Conservation (phyloP, 2,329 filamentous ascomycete species). For the Metarhizium brunneum region DNA sequence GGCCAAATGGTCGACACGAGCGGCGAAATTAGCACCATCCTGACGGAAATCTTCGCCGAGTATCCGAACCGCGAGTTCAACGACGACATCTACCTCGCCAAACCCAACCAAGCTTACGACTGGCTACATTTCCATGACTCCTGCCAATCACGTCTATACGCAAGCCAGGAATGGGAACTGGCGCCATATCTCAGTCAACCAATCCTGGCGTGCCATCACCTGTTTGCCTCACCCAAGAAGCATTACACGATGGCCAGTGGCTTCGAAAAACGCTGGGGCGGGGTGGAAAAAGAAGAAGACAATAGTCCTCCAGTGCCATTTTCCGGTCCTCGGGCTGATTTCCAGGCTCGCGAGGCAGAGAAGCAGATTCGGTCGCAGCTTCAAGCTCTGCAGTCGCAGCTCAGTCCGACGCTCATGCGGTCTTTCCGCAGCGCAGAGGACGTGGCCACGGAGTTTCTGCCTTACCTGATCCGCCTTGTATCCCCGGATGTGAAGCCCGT, state of each 20-base stretch:
- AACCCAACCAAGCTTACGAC: slow-evolving; percentile 80
- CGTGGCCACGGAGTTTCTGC: slow-evolving; percentile 73
- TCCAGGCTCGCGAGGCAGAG: slow-evolving; percentile 66
- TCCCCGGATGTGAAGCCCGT: slow-evolving; percentile 88
- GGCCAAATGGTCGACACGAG: slow-evolving; percentile 70
- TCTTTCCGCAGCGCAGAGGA: slow-evolving; percentile 72
- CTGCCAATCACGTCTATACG: slow-evolving; percentile 68
- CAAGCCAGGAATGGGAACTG: slow-evolving; percentile 89
- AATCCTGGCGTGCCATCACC: slow-evolving; percentile 78
- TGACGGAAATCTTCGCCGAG: slow-evolving; percentile 74
- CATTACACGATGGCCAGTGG: slow-evolving; percentile 29
- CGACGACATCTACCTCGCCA: slow-evolving; percentile 83
- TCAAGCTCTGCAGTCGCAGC: slow-evolving; percentile 60
- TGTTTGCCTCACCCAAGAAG: slow-evolving; percentile 69
- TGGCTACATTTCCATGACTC: slow-evolving; percentile 92
- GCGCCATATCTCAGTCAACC: slow-evolving; percentile 79
- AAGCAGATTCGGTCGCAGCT: slow-evolving; percentile 71
- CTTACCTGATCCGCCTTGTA: slow-evolving; percentile 74
- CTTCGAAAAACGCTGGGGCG: slow-evolving; percentile 36
- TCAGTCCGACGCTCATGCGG: slow-evolving; percentile 63
- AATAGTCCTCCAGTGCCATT: slow-evolving; percentile 58
- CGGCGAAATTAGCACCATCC: slow-evolving; percentile 68
- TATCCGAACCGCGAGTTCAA: slow-evolving; percentile 87
- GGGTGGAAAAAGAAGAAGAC: slow-evolving; percentile 30
- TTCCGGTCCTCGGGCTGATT: slow-evolving; percentile 73